Evolutionary conservation across 2,329 filamentous ascomycete genomes (phyloP), one percentile per base, ranked within the genome.

Genomic region (Penicillium sclerotigenum): DNA sequence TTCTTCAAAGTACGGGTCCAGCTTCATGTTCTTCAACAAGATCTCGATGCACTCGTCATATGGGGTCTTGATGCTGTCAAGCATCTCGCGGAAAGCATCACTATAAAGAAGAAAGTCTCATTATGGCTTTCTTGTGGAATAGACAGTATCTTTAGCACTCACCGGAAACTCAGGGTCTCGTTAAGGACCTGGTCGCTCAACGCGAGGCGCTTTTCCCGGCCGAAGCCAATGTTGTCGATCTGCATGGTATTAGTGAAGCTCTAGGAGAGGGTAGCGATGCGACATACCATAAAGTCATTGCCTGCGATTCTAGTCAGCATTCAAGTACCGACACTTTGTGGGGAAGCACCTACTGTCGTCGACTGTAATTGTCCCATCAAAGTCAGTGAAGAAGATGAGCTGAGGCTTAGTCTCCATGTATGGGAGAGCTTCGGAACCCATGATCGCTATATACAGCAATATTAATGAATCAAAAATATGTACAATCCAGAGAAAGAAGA

Each of bases 381-480:
- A 97, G 78, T 99, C 94, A 65, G 92, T 96, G 81, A 97, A 97
- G 83, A 99, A 97, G 80, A 99, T 92, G 80, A 90, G 89, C 77
- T 91, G 89, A 49, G 92, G 92, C 72, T 88, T 86, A 56, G 72
- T 75, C 58, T 74, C 69, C 64, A 80, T 70, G 26, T 76, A 76
- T 22, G 74, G 73, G 36, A 77, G 71, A 14, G 59, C 56, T 11
- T 58, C 64, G 28, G 69, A 68, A 13, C 64, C 66, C 72, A 75
- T 75, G 50, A 42, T 29, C 4, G 34, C 37, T 54, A n/a, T 29
- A 24, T 48, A 42, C 20, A 51, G 29, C 13, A 47, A 22, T 33
- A 36, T 3, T 9, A 31, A 38, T 18, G 24, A 46, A 42, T 14
- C 41, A 33, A 24, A 41, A 31, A 43, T 29, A 37, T 43, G 48